Evolutionary conservation across 1,284 basidiomycete species (phyloP).

Genomic region (Boletus holoroseus): DNA sequence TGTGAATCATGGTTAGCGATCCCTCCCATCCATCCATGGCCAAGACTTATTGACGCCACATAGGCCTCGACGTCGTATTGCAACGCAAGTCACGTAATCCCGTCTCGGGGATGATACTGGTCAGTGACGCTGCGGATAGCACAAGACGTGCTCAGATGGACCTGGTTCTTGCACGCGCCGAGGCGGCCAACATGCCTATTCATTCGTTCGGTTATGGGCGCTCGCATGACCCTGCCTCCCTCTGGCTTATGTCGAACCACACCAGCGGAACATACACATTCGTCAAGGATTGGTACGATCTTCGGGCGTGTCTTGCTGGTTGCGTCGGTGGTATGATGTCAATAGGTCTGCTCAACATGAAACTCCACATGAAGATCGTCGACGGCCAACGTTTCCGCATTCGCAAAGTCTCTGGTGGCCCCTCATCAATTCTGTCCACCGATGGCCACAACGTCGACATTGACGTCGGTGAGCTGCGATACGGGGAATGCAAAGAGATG

Average conservation of each 20-base stretch:
- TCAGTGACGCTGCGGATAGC: slow-evolving; percentile 87
- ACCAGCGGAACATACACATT: slow-evolving; percentile 97
- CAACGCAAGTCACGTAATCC: slow-evolving; percentile 91
- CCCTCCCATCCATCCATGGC: neutral
- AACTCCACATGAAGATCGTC: slow-evolving; percentile 85
- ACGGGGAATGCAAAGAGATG: slow-evolving; percentile 91
- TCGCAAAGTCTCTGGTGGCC: slow-evolving; percentile 84
- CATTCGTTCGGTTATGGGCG: slow-evolving; percentile 96
- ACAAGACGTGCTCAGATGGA: slow-evolving; percentile 98
- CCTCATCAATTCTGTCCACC: slow-evolving; percentile 74
- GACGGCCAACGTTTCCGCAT: slow-evolving; percentile 82
- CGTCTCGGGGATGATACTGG: slow-evolving; percentile 83
- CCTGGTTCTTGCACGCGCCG: slow-evolving; percentile 89
- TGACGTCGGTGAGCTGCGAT: slow-evolving; percentile 88
- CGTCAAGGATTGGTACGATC: slow-evolving; percentile 92
- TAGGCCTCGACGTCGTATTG: slow-evolving; percentile 86
- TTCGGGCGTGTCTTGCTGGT: slow-evolving; percentile 83
- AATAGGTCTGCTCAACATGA: slow-evolving; percentile 84
- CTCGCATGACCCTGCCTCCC: slow-evolving; percentile 93
- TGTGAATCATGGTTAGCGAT: slow-evolving; percentile 75
- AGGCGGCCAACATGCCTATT: slow-evolving; percentile 93
- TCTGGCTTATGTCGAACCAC: slow-evolving; percentile 98
- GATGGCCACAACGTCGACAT: slow-evolving; percentile 93
- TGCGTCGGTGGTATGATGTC: slow-evolving; percentile 93
- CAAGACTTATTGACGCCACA: slow-evolving; percentile 1